Conservation (phyloP, 2,329 filamentous ascomycete genomes). For the Xylaria multiplex region DNA sequence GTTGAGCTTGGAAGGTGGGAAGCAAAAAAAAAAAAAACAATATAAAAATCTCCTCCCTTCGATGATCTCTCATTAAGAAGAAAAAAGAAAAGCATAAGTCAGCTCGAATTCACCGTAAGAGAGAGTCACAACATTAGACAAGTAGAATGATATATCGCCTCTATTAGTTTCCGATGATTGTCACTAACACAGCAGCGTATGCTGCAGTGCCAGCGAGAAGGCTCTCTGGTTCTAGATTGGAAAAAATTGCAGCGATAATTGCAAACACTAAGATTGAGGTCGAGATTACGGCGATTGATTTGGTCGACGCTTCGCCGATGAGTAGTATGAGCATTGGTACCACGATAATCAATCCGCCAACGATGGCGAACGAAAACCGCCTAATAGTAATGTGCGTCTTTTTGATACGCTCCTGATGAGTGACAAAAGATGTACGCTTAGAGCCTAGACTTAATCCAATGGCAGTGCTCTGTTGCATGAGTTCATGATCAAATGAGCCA, state of each 20-base stretch:
- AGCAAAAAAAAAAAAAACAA: no score
- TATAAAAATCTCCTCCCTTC: no score
- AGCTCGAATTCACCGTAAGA: no score
- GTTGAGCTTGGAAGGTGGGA: no score
- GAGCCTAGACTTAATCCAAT: conserved; percentile 27
- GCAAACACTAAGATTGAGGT: conserved; percentile 28
- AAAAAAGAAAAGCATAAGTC: no score
- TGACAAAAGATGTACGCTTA: conserved; percentile 20
- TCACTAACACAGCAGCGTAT: conserved; percentile 25
- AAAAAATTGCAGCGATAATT: conserved; percentile 21
- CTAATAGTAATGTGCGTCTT: conserved; percentile 5
- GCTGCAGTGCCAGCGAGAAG: conserved; percentile 28
- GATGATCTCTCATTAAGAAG: no score
- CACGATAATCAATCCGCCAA: conserved; percentile 32
- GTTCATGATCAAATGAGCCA: conserved; percentile 28
- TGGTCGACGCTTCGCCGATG: conserved; percentile 16
- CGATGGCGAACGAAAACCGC: conserved; percentile 28
- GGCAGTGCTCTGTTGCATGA: conserved; percentile 30
- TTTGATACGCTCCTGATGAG: conserved; percentile 18
- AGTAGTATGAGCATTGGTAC: conserved; percentile 31
- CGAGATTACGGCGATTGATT: conserved; percentile 25
- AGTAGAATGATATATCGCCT: no score
- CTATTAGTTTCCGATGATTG: conserved; percentile 9
- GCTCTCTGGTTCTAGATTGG: conserved; percentile 26
- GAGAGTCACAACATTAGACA: no score